Conservation (phyloP, 2,329 filamentous ascomycete genomes). For the Colletotrichum musicola region DNA sequence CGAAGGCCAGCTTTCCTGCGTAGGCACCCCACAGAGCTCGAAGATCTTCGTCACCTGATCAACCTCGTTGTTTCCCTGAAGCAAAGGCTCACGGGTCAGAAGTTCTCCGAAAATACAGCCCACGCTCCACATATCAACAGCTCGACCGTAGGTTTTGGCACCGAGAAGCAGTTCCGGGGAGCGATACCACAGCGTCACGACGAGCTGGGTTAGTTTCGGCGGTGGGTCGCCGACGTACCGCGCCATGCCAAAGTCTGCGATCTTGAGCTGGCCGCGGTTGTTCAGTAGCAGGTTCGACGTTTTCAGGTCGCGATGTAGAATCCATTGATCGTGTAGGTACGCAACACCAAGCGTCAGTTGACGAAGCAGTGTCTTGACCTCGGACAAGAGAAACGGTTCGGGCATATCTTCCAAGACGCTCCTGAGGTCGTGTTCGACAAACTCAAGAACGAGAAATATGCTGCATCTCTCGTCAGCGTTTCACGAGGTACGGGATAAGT, state of each 20-base stretch:
- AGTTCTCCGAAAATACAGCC: slow-evolving; percentile 97
- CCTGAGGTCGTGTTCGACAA: slow-evolving; percentile 96
- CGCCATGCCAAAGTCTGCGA: slow-evolving; percentile 99
- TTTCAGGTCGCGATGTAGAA: slow-evolving; percentile 93
- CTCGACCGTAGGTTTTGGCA: slow-evolving; percentile 77
- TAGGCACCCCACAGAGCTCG: slow-evolving; percentile 87
- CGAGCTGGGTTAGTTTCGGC: slow-evolving; percentile 86
- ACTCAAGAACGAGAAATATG: slow-evolving; percentile 96
- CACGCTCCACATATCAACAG: slow-evolving; percentile 95
- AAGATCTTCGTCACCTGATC: slow-evolving; percentile 92
- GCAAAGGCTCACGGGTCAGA: slow-evolving; percentile 82
- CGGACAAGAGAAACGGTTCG: slow-evolving; percentile 91
- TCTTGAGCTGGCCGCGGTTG: slow-evolving; percentile 93
- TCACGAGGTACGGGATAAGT: slow-evolving; percentile 51
- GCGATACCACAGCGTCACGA: slow-evolving; percentile 98
- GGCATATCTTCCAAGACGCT: slow-evolving; percentile 93
- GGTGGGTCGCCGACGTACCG: slow-evolving; percentile 86
- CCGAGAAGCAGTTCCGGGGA: slow-evolving; percentile 91
- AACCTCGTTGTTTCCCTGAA: slow-evolving; percentile 93
- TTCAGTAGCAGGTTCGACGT: slow-evolving; percentile 94
- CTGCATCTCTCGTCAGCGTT: slow-evolving; percentile 56
- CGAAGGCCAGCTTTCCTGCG: slow-evolving; percentile 83
- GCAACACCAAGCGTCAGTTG: slow-evolving; percentile 85
- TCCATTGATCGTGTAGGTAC: slow-evolving; percentile 91
- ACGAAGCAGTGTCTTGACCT: slow-evolving; percentile 89